Evolutionary conservation across 2,329 filamentous ascomycete genomes (phyloP), one percentile per base, ranked within the genome.

Genomic region (Fusarium decemcellulare): DNA sequence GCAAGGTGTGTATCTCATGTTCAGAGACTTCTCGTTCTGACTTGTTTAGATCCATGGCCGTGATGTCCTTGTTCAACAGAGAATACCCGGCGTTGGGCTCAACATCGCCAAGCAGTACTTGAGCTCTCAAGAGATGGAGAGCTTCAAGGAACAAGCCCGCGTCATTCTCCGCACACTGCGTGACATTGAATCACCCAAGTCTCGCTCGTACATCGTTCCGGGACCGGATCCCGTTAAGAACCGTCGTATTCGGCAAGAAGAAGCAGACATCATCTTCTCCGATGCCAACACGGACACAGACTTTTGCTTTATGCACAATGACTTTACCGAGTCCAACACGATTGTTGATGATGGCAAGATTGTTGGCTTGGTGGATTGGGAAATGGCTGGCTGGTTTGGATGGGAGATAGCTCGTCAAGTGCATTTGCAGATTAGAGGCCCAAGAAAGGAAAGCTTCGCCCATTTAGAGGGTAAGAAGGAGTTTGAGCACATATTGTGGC

Each of bases 161-260:
- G 56, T 59, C 6, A 73, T 81, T 43, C 67, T 82, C 8, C 67
- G 67, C 23, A 67, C 74, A 37, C 60, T 82, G 37, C 66, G 72
- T 36, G 61, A 60, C 9, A 62, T 78, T 16, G 74, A 75, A 55
- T 53, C 36, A 57, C 46, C 47, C 16, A 46, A 32, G 18, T 16
- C 40, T 66, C 74, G 73, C 9, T 70, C 67, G 23, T 71, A 79
- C 43, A 64, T 78, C 86, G 78, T 91, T 87, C 78, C 89, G 90
- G 80, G 85, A 88, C 76, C 90, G 87, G 63, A 87, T 88, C 88
- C 88, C 90, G 70, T 90, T 85, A 78, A 87, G 87, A 70, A 54
- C 32, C 43, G 71, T 16, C 57, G 76, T 14, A 78, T 81, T 46
- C 65, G 72, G 61, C 55, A 74, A 7, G 59, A 77, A 10, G 81